Evolutionary conservation across 2,329 filamentous ascomycete genomes (phyloP).

Genomic region (Xylariaceae sp.): DNA sequence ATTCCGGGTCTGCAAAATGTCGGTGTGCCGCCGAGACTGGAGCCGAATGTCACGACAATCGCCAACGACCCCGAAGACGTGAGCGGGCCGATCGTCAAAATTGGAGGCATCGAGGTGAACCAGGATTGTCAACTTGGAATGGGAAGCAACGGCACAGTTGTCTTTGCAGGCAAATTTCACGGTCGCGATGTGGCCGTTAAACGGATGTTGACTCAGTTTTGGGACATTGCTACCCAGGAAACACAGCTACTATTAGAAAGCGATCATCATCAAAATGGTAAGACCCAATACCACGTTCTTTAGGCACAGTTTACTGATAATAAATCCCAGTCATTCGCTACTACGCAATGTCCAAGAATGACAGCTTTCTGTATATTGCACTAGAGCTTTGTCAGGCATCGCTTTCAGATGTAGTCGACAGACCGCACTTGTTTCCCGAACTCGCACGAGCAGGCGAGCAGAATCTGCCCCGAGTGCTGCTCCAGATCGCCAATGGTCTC

Average conservation of each 20-base stretch:
- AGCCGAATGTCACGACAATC: slow-evolving; percentile 59
- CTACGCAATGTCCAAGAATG: slow-evolving; percentile 83
- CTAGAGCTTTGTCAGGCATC: slow-evolving; percentile 92
- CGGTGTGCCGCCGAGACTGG: slow-evolving; percentile 49
- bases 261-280: slow-evolving; percentile 86
- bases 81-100: slow-evolving; percentile 55
- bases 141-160: slow-evolving; percentile 94
- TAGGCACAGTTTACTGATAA: slow-evolving; percentile 26
- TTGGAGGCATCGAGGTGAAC: slow-evolving; percentile 62
- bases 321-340: slow-evolving; percentile 74
- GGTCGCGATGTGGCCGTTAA: slow-evolving; percentile 93
- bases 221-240: slow-evolving; percentile 91
- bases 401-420: slow-evolving; percentile 84
- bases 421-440: slow-evolving; percentile 61
- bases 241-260: slow-evolving; percentile 87
- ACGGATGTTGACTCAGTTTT: slow-evolving; percentile 93
- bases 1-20: slow-evolving; percentile 63
- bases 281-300: background rate
- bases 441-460: slow-evolving; percentile 69
- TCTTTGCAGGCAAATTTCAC: slow-evolving; percentile 92
- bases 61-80: slow-evolving; percentile 56
- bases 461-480: slow-evolving; percentile 75
- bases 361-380: slow-evolving; percentile 93
- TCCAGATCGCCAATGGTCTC: slow-evolving; percentile 86
- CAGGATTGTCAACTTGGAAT: slow-evolving; percentile 63